These are phyloP conservation scores for Syzygium aromaticum DNA, from an alignment of 345 rosid species.

Conservation along the genomic window DNA sequence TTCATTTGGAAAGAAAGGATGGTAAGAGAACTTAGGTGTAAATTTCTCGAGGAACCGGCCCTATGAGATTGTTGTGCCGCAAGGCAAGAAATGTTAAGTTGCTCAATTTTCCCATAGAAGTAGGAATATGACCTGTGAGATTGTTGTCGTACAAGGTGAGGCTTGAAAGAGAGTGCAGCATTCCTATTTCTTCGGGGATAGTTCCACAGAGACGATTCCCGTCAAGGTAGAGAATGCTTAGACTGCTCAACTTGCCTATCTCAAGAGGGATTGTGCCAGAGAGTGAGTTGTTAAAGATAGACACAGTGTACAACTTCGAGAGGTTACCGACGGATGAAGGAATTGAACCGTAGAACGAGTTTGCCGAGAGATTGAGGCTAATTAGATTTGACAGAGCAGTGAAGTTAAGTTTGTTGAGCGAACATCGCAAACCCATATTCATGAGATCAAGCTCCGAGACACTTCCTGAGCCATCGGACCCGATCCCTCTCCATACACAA, in stretches of 20 bases:
- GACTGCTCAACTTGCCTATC: not conserved
- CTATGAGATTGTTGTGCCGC: not conserved
- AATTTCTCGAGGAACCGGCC: conserved; percentile 3
- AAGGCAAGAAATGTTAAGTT: not conserved
- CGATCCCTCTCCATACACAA: conserved; percentile 11
- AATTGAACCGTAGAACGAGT: conserved; percentile 13
- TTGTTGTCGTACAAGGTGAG: not conserved
- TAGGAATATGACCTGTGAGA: not conserved
- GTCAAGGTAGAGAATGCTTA: not conserved
- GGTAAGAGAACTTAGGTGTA: not conserved
- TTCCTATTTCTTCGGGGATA: not conserved
- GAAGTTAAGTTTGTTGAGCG: conserved; percentile 6
- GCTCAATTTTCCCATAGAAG: not conserved
- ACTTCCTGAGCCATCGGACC: not conserved
- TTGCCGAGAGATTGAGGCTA: not conserved
- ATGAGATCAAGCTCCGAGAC: not conserved
- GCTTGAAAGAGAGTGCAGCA: not conserved
- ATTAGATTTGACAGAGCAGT: conserved; percentile 4
- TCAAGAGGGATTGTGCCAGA: not conserved
- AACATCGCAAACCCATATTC: not conserved
- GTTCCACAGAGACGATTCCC: not conserved
- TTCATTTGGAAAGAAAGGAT: not conserved
- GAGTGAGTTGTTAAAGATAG: not conserved
- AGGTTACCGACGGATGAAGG: conserved; percentile 11
- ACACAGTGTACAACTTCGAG: conserved; percentile 2